Evolutionary conservation across 108 stramenopile species (phyloP).

Genomic region (Parietichytrium sp.): DNA sequence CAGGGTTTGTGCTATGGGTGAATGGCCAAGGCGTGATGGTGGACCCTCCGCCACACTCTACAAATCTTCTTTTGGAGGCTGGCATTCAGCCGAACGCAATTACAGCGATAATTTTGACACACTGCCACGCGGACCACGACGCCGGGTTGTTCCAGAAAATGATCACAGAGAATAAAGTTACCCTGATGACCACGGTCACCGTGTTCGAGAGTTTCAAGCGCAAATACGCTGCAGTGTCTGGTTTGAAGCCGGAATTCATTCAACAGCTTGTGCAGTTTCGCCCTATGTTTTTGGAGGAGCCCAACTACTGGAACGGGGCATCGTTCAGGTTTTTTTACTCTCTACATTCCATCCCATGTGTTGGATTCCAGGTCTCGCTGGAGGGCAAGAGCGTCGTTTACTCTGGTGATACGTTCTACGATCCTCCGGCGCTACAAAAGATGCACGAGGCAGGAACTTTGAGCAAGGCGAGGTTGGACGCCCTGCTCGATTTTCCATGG

Average conservation of each 20-base stretch:
- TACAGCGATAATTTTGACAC: slow-evolving; percentile 45
- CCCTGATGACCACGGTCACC: slow-evolving; percentile 44
- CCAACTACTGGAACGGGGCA: slow-evolving; percentile 42
- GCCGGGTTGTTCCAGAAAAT: slow-evolving; percentile 50
- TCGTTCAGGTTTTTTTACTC: slow-evolving; percentile 46
- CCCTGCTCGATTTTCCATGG: slow-evolving; percentile 54
- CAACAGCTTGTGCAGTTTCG: slow-evolving; percentile 33
- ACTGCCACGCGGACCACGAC: slow-evolving; percentile 51
- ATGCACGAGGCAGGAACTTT: slow-evolving; percentile 50
- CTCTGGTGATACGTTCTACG: slow-evolving; percentile 50
- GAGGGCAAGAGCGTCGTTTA: slow-evolving; percentile 44
- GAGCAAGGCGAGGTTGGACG: slow-evolving; percentile 43
- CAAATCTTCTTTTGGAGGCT: background rate
- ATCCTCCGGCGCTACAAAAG: slow-evolving; percentile 40
- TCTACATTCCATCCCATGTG: slow-evolving; percentile 49
- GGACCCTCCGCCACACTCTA: slow-evolving; percentile 36
- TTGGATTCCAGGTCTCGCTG: slow-evolving; percentile 42
- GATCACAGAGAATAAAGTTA: slow-evolving; percentile 41
- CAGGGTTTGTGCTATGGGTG: slow-evolving; percentile 52
- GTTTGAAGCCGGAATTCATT: slow-evolving; percentile 24
- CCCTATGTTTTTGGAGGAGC: slow-evolving; percentile 43
- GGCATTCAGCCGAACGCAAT: slow-evolving; percentile 45
- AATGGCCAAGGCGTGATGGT: slow-evolving; percentile 37
- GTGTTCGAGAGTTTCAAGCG: slow-evolving; percentile 50
- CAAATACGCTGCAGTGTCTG: slow-evolving; percentile 49